phyloP scores from a whole-genome alignment of 78 protist species.

The Chrysochromulina tobinii region DNA sequence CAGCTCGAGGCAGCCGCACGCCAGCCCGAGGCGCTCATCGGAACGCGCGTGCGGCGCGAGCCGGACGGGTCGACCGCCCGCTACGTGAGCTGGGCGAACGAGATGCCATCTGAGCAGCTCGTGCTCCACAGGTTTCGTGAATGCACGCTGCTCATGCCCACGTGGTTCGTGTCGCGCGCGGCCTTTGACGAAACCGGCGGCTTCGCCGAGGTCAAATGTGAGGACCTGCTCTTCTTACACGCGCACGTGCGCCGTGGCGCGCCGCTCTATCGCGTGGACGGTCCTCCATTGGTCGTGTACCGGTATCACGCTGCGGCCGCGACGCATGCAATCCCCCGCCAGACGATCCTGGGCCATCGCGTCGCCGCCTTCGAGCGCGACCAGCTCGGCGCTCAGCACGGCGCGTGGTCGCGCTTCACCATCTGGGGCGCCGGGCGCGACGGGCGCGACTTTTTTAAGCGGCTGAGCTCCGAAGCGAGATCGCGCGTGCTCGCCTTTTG shows the following conservation, averaged over 20 bases:
- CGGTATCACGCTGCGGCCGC: neutral
- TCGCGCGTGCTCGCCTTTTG: neutral
- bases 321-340: neutral
- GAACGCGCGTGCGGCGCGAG: neutral
- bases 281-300: neutral
- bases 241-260: conserved; percentile 2
- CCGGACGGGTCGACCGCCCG: neutral
- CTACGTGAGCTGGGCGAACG: conserved; percentile 1
- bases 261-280: neutral
- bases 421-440: conserved; percentile 28
- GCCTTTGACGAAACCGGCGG: neutral
- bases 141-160: neutral
- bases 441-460: neutral
- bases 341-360: neutral
- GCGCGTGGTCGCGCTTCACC: neutral
- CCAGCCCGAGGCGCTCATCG: neutral
- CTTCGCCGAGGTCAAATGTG: neutral
- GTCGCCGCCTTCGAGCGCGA: neutral
- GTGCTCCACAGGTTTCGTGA: neutral
- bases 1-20: neutral
- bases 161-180: neutral
- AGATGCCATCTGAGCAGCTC: neutral
- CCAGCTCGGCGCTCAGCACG: neutral
- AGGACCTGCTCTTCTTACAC: conserved; percentile 21
- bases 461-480: neutral